Conservation (phyloP, 345 rosid genomes). For the Luvunga scandens region DNA sequence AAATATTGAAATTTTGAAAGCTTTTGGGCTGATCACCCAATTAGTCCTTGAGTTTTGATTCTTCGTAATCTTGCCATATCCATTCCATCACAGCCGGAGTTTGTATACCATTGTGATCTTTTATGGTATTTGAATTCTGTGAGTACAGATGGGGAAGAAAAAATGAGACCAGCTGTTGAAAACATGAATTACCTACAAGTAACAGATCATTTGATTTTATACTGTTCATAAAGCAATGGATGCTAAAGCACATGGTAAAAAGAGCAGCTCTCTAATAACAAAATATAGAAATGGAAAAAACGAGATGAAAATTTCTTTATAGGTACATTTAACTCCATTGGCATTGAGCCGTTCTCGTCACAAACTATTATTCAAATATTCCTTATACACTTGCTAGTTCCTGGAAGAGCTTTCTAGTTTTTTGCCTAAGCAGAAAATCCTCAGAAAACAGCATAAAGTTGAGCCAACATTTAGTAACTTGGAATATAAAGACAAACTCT, state of each 20-base stretch:
- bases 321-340: conserved; percentile 21
- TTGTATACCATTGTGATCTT: neutral
- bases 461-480: conserved; percentile 19
- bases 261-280: neutral
- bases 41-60: too few relatives aligned
- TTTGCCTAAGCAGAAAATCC: conserved; percentile 22
- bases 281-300: neutral
- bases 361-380: conserved; percentile 31
- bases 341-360: conserved; percentile 26
- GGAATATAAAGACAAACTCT: conserved; percentile 27
- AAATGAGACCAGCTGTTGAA: neutral
- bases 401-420: conserved; percentile 14
- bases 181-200: neutral
- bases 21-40: too few relatives aligned
- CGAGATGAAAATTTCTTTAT: conserved; percentile 4
- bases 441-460: conserved; percentile 24
- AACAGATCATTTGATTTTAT: neutral
- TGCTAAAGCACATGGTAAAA: neutral
- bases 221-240: neutral
- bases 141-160: neutral
- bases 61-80: too few relatives aligned
- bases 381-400: conserved; percentile 34
- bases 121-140: neutral
- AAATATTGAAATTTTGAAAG: too few relatives aligned
- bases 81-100: too few relatives aligned